Conservation (phyloP, 73 alveolate species). For the Paramecium sexaurelia region DNA sequence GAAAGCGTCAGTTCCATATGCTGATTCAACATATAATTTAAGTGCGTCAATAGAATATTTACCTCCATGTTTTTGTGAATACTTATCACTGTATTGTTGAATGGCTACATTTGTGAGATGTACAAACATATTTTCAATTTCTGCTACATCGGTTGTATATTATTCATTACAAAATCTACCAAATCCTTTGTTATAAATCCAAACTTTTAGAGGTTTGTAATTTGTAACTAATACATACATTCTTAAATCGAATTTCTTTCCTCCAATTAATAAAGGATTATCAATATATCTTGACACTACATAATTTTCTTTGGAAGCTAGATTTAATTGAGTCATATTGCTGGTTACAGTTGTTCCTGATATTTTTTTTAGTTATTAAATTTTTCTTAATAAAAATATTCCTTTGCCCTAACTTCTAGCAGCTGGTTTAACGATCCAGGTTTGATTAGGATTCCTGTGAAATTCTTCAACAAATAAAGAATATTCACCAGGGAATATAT, state of each 20-base stretch:
- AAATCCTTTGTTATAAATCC: conserved; percentile 86
- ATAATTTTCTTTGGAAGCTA: conserved; percentile 73
- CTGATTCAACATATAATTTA: conserved; percentile 82
- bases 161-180: conserved; percentile 80
- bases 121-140: conserved; percentile 90
- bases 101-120: conserved; percentile 97
- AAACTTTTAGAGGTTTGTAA: conserved; percentile 84
- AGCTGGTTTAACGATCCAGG: conserved; percentile 99
- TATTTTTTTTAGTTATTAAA: conserved; percentile 76
- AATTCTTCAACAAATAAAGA: conserved; percentile 98
- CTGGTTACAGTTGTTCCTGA: conserved; percentile 23
- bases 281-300: conserved; percentile 89
- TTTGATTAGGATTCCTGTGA: conserved; percentile 92
- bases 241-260: conserved; percentile 97
- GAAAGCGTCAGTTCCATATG: conserved; percentile 83
- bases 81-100: conserved; percentile 89
- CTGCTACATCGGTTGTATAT: conserved; percentile 88
- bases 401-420: conserved; percentile 99
- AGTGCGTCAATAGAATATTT: conserved; percentile 82
- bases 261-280: conserved; percentile 96
- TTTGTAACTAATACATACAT: conserved; percentile 87
- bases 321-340: conserved; percentile 85
- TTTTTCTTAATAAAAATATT: conserved; percentile 95
- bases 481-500: conserved; percentile 98
- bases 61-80: conserved; percentile 90